Evolutionary conservation across 2,329 filamentous ascomycete genomes (phyloP), one percentile per base, ranked within the genome.

Genomic region (Ceratocystis alfenasii): DNA sequence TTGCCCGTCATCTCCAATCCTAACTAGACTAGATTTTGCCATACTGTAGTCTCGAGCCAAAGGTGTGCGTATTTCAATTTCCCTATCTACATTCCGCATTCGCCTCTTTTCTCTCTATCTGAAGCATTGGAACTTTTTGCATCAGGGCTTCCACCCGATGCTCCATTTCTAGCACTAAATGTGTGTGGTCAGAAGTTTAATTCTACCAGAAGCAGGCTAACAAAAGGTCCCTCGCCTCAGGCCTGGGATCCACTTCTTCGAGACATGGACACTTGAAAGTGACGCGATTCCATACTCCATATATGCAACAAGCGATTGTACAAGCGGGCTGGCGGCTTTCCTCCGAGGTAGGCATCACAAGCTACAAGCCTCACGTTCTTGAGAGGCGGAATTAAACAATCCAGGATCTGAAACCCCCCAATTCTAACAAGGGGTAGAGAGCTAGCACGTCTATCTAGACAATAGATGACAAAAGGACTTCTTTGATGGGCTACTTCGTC

Each of bases 91-190:
- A 1, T 20, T 25, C 8, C 1, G 3, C 20, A 8, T 53, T 53
- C 10, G 48, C 22, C 55, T 7, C n/a, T 10, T 59, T 59, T 17
- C 55, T 22, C 25, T 25, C 44, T 36, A 50, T n/a, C 36, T n/a
- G 53, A 8, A 12, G n/a, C 53, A 48, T 36, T 65, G 64, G 53
- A 65, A 65, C 64, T 65, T 65, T 65, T 65, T 65, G 44, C 64
- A 59, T n/a, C 25, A 45, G 63, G 63, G 36, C 63, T 59, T 44
- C 50, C 12, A n/a, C 5, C 50, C 28, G 46, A 15, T 20, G 45
- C 46, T 41, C 62, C 25, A 57, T 41, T 55, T 64, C 25, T 17
- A 59, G 28, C 28, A 59, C 28, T 59, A 59, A 33, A 59, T 59
- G 55, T 30, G n/a, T 33, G 55, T 20, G 55, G 55, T 20, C 55